A percentile compares a stretch with the other conserved stretches of the same genome.
Conservation (phyloP, 1,139 yeast genomes). For the Blastobotrys arbuscula region DNA sequence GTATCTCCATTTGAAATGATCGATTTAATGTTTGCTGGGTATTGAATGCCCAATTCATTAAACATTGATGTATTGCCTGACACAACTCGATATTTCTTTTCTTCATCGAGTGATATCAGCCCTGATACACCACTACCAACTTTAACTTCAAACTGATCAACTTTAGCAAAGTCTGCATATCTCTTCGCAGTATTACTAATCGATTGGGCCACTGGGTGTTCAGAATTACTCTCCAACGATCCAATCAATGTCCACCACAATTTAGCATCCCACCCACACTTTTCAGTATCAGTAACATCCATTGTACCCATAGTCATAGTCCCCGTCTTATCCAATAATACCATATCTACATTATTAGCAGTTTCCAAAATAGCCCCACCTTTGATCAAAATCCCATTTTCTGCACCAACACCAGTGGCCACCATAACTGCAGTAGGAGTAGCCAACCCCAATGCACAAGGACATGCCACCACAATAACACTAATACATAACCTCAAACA, state of each 20-base stretch:
- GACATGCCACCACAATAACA: conserved; percentile 95
- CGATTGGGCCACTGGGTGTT: conserved; percentile 85
- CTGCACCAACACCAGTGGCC: conserved; percentile 94
- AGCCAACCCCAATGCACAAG: conserved; percentile 94
- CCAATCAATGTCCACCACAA: conserved; percentile 59
- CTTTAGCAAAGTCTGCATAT: conserved; percentile 22
- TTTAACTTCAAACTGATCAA: conserved; percentile 44
- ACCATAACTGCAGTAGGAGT: conserved; percentile 99
- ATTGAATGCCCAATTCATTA: conserved; percentile 23
- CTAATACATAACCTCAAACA: conserved; percentile 83
- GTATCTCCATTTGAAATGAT: conserved; percentile 22
- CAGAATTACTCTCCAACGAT: conserved; percentile 63
- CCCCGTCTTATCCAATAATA: conserved; percentile 93
- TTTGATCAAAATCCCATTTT: conserved; percentile 81
- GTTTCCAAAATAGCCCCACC: conserved; percentile 88
- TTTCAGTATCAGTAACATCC: conserved; percentile 42
- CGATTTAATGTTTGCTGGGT: conserved; percentile 13
- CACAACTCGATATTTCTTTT: conserved; percentile 34
- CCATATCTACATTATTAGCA: conserved; percentile 57
- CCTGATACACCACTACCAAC: conserved; percentile 64
- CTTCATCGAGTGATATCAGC: conserved; percentile 2
- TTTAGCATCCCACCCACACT: conserved; percentile 17
- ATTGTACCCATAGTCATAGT: conserved; percentile 85
- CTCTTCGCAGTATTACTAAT: conserved; percentile 29
- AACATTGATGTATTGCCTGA: conserved; percentile 58